Percentiles rank a stretch among this genome's conserved stretches.
phyloP scores from a whole-genome alignment of 495 filamentous ascomycete genomes.

The Trichoderma asperelloides region DNA sequence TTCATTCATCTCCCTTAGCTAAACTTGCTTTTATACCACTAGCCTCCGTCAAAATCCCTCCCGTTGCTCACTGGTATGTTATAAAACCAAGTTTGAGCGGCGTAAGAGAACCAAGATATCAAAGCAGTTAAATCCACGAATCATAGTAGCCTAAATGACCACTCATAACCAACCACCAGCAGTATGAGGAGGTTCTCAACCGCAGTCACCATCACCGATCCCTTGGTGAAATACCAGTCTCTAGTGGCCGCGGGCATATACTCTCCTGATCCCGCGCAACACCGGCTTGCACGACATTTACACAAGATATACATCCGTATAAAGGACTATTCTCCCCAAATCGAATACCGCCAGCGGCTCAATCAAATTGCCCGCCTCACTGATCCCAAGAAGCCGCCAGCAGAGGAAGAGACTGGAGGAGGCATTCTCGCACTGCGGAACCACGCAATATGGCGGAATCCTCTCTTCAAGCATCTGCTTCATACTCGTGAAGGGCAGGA shows the following conservation, averaged over 20 bases:
- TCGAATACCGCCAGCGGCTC: conserved; percentile 50
- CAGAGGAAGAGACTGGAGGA: conserved; percentile 14
- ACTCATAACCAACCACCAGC: neutral
- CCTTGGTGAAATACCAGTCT: conserved; percentile 57
- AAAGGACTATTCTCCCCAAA: conserved; percentile 58
- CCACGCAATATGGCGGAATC: conserved; percentile 42
- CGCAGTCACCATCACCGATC: conserved; percentile 59
- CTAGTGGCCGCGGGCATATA: conserved; percentile 51
- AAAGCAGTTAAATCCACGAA: no score
- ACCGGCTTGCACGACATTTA: conserved; percentile 57
- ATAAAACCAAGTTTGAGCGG: no score
- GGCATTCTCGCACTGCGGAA: conserved; percentile 28
- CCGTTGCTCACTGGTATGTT: no score
- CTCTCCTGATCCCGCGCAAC: conserved; percentile 54
- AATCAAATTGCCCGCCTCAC: conserved; percentile 40
- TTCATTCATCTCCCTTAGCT: no score
- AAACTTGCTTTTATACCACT: no score
- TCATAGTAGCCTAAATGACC: neutral
- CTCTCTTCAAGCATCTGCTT: conserved; percentile 39
- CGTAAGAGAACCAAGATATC: no score
- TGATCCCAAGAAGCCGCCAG: conserved; percentile 16
- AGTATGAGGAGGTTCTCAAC: conserved; percentile 28
- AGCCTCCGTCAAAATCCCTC: no score
- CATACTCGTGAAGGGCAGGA: conserved; percentile 28
- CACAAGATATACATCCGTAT: conserved; percentile 58